Conservation (phyloP, 2,329 filamentous ascomycete species). For the Gnomoniopsis sp. region DNA sequence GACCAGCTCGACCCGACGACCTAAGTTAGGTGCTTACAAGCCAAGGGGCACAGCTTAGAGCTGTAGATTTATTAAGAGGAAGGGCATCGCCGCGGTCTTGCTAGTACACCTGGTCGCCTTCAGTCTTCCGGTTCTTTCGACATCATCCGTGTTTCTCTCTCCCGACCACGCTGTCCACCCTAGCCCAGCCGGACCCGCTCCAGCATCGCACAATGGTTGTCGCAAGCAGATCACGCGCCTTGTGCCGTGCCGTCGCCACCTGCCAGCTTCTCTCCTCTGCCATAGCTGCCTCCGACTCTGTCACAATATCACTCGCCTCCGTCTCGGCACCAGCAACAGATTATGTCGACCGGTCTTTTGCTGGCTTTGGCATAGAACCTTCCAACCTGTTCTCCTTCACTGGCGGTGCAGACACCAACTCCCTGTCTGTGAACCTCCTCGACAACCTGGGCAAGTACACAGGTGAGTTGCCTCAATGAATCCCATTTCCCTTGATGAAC, state of each 20-base stretch:
- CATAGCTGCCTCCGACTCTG: conserved; percentile 2
- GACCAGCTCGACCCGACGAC: too few species aligned
- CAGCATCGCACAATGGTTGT: conserved; percentile 6
- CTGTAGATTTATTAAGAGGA: not conserved
- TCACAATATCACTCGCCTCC: conserved; percentile 8
- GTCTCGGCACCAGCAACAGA: conserved; percentile 9
- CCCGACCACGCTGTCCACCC: not conserved
- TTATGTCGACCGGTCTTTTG: conserved; percentile 38
- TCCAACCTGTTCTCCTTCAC: conserved; percentile 51
- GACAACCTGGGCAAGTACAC: conserved; percentile 46
- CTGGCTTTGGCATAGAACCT: conserved; percentile 49
- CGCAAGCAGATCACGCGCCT: conserved; percentile 4
- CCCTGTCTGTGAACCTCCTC: conserved; percentile 43
- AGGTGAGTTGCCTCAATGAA: conserved; percentile 43
- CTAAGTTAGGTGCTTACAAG: not conserved
- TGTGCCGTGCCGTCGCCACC: conserved; percentile 7
- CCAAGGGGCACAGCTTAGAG: not conserved
- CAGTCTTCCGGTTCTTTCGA: not conserved
- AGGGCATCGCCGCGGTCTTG: not conserved
- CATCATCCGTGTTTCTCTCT: not conserved
- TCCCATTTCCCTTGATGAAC: conserved; percentile 17
- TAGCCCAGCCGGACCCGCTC: too few species aligned
- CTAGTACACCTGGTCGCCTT: too few species aligned
- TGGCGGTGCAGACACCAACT: conserved; percentile 37
- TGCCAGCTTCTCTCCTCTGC: conserved; percentile 10